Evolutionary conservation across 257 asterid genomes (phyloP).

Genomic region (Capsicum chinense): DNA sequence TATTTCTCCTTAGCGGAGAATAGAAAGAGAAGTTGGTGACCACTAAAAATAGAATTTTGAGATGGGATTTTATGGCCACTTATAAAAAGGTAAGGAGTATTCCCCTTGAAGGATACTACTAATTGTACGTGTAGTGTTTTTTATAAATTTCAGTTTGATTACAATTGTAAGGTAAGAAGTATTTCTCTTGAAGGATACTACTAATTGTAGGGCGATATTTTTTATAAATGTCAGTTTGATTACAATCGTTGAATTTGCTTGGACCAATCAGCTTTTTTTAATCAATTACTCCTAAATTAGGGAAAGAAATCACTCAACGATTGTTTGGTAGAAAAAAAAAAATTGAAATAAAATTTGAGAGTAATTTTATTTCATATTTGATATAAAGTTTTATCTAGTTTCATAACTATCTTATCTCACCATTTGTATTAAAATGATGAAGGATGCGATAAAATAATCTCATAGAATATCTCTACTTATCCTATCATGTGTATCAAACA

Average conservation of each 20-base stretch:
- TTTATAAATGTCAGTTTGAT: not conserved
- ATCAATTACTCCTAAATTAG: too few relatives aligned
- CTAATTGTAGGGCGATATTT: not conserved
- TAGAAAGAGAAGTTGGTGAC: not conserved
- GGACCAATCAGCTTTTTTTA: not conserved
- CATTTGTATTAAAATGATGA: too few relatives aligned
- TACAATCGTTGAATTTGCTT: not conserved
- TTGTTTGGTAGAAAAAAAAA: too few relatives aligned
- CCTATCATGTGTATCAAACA: too few relatives aligned
- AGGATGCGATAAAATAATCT: too few relatives aligned
- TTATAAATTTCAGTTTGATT: not conserved
- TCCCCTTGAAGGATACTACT: not conserved
- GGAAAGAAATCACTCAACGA: too few relatives aligned
- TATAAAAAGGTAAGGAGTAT: not conserved
- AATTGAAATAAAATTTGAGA: too few relatives aligned
- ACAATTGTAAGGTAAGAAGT: not conserved
- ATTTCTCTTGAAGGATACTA: not conserved
- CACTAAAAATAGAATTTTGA: constrained; percentile 25
- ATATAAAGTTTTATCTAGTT: too few relatives aligned
- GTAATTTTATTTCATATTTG: too few relatives aligned
- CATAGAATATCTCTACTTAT: too few relatives aligned
- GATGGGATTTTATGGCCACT: constrained; percentile 21
- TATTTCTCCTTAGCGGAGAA: not conserved
- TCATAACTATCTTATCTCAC: too few relatives aligned
- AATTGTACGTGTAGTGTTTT: not conserved